Base-by-base conservation (phyloP, 306 rosid genomes). In the Rosa lucieae region DNA sequence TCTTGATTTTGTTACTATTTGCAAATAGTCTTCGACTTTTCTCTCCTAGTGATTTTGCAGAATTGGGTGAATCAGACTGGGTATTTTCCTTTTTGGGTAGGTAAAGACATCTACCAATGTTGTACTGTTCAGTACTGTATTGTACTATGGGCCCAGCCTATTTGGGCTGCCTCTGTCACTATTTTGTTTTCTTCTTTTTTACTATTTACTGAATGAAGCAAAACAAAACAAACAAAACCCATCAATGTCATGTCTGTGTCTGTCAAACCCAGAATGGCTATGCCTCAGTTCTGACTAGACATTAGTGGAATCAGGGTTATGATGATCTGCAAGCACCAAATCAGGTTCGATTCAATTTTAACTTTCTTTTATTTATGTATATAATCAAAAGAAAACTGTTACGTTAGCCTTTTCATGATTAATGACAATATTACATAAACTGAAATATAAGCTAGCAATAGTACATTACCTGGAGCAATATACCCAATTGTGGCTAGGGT, bases 401-500 rank as follows among this genome's bases (percentile, higher is more conserved):
- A n/a, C n/a, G n/a, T 32, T 32, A 32, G 2, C 35, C 35, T 1
- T 32, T 32, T 32, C 35, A 32, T 32, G 35, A 70, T 11, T 21
- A 11, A 47, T 5, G 18, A 15, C 6, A 26, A 56, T 8, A 4
- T 37, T 32, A 32, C 35, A 32, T 32, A 37, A 65, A 66, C 86
- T 32, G 35, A 32, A 32, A 32, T 3, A 32, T 32, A 32, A 32
- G 35, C 35, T 32, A 32, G 35, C 35, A 32, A 1, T 1, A 32
- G 35, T 32, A 32, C 35, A 32, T 32, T 32, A 32, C 35, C 89
- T 69, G 91, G 91, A 9, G 89, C 86, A 80, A 83, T 84, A 20
- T 85, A 88, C 39, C 87, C 89, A 66, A 79, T 42, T 8, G 91
- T 82, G 11, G 91, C 91, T 2, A 85, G 53, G 29, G 86, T 84